phyloP scores from a whole-genome alignment of 805 yeast species.

The Saccharomycodes ludwigii region DNA sequence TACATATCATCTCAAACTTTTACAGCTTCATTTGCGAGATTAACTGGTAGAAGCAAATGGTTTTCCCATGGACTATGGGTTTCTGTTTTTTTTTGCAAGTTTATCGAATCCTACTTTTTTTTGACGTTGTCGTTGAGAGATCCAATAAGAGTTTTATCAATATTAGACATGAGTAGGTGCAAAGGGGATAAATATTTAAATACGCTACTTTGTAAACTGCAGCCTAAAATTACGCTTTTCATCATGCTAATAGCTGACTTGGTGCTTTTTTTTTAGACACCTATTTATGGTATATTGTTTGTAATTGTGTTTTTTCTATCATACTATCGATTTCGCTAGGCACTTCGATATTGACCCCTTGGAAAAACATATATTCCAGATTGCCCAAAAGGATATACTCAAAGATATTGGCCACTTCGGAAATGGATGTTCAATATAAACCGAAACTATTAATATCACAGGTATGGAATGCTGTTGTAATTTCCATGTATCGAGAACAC shows the following conservation, averaged over 20 bases:
- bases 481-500: constrained; percentile 75
- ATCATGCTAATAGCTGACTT: constrained; percentile 50
- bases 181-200: constrained; percentile 51
- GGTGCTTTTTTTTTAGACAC: constrained; percentile 69
- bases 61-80: constrained; percentile 64
- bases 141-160: constrained; percentile 56
- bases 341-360: constrained; percentile 77
- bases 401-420: constrained; percentile 45
- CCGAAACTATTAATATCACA: constrained; percentile 51
- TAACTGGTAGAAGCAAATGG: constrained; percentile 40
- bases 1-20: constrained; percentile 43
- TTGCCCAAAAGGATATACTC: constrained; percentile 67
- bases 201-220: constrained; percentile 36
- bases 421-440: constrained; percentile 33
- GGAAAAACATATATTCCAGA: constrained; percentile 70
- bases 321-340: constrained; percentile 62
- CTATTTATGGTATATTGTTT: constrained; percentile 73
- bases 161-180: constrained; percentile 44
- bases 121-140: constrained; percentile 60
- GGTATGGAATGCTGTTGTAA: constrained; percentile 75
- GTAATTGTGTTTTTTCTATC: constrained; percentile 66
- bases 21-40: constrained; percentile 43
- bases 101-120: constrained; percentile 68
- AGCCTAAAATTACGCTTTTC: constrained; percentile 42
- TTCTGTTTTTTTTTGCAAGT: constrained; percentile 54